Conservation (phyloP, 2,329 filamentous ascomycete species). For the Calonectria fujianensis region DNA sequence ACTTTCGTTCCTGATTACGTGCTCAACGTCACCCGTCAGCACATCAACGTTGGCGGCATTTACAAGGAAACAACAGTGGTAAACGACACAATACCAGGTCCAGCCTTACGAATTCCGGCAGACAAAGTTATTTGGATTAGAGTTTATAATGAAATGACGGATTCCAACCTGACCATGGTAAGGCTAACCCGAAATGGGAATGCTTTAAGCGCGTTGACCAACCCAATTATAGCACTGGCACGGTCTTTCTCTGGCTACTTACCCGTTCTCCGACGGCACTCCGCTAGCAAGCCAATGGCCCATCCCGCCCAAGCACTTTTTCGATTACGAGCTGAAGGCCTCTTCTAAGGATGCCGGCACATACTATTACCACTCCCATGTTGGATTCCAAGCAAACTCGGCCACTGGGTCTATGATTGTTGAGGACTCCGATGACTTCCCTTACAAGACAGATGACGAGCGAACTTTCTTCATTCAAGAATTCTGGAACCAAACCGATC, state of each 20-base stretch:
- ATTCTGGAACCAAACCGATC: slow-evolving; percentile 19
- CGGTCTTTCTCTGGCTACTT: slow-evolving; percentile 11
- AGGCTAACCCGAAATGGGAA: not conserved
- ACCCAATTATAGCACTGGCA: not conserved
- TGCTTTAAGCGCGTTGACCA: not conserved
- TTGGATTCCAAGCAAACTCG: slow-evolving; percentile 18
- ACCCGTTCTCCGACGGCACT: slow-evolving; percentile 16
- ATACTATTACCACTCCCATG: slow-evolving; percentile 17
- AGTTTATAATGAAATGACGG: slow-evolving; percentile 22
- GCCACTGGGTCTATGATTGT: slow-evolving; percentile 1
- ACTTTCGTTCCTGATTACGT: slow-evolving; percentile 10
- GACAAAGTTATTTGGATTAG: slow-evolving; percentile 21
- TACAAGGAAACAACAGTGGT: slow-evolving; percentile 10
- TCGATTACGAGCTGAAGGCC: slow-evolving; percentile 15
- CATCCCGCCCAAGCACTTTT: slow-evolving; percentile 1
- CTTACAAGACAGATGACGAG: slow-evolving; percentile 5
- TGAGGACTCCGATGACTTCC: not conserved
- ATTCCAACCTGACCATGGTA: slow-evolving; percentile 25
- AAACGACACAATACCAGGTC: slow-evolving; percentile 1
- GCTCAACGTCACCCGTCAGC: slow-evolving; percentile 19
- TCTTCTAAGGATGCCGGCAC: slow-evolving; percentile 10
- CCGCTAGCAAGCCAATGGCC: slow-evolving; percentile 16
- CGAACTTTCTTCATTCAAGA: slow-evolving; percentile 10
- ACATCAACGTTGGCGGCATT: slow-evolving; percentile 9
- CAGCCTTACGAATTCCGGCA: slow-evolving; percentile 6